Evolutionary conservation across 2,329 filamentous ascomycete species (phyloP).

Genomic region (Dendrostoma leiphaemia): DNA sequence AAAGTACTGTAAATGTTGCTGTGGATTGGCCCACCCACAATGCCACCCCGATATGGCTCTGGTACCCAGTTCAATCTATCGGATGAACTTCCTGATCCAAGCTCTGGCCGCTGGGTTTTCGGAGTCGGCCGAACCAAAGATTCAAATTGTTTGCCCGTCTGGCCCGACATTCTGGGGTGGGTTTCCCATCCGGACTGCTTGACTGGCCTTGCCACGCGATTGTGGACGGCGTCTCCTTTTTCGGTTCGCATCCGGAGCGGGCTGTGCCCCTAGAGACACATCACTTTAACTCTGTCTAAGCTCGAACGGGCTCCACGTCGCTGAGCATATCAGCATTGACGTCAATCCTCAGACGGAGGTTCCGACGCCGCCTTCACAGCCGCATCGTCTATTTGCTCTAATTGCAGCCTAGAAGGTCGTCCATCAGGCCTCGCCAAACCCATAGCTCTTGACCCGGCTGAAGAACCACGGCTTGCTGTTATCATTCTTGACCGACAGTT

Average conservation of each 20-base stretch:
- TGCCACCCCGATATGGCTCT: no score
- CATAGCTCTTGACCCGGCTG: slow-evolving; percentile 64
- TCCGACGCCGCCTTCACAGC: neutral
- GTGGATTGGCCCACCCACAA: no score
- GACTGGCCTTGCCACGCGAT: neutral
- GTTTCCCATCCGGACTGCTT: neutral
- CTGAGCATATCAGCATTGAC: neutral
- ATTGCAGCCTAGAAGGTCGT: neutral
- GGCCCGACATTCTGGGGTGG: neutral
- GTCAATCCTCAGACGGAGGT: neutral
- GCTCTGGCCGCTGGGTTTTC: neutral
- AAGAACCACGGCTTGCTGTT: slow-evolving; percentile 60
- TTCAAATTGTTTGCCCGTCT: no score
- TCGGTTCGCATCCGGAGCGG: neutral
- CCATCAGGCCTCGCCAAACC: slow-evolving; percentile 36
- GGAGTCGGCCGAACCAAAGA: neutral
- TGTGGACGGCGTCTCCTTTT: neutral
- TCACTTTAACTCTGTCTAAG: neutral
- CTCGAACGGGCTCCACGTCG: neutral
- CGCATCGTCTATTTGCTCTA: neutral
- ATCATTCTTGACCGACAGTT: slow-evolving; percentile 67
- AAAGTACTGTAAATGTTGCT: no score
- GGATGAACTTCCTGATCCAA: neutral
- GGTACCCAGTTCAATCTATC: neutral
- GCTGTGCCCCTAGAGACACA: neutral